phyloP scores from a whole-genome alignment of 148 eudicot genomes.

The Simmondsia chinensis region DNA sequence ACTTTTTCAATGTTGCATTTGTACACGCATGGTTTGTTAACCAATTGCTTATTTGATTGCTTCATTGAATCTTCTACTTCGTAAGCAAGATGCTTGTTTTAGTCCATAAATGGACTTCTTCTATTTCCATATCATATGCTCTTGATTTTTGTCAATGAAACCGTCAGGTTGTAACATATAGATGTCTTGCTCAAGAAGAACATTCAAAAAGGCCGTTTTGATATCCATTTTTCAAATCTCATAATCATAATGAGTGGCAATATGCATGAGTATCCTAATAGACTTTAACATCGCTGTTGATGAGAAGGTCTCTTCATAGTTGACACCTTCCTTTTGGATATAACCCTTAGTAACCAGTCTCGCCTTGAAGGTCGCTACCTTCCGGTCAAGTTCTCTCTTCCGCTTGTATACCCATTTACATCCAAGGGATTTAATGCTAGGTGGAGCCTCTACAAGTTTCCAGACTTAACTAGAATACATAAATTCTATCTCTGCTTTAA shows the following conservation, averaged over 20 bases:
- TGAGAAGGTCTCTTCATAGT: not conserved
- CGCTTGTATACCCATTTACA: constrained; percentile 1
- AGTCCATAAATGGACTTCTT: not conserved
- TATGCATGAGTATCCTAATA: not conserved
- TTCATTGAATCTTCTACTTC: not conserved
- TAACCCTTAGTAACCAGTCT: not conserved
- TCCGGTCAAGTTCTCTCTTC: not conserved
- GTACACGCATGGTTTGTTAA: not conserved
- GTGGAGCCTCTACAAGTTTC: not conserved
- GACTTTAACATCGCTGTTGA: not conserved
- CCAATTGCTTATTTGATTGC: not conserved
- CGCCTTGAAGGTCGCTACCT: not conserved
- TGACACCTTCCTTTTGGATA: not conserved
- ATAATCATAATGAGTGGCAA: not conserved
- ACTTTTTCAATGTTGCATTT: not conserved
- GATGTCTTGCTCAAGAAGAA: too few species aligned
- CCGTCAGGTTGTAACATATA: not conserved
- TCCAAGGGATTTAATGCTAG: not conserved
- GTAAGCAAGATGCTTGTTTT: not conserved
- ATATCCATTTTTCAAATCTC: not conserved
- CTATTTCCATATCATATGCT: not conserved
- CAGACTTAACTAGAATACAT: constrained; percentile 2
- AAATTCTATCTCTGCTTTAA: not conserved
- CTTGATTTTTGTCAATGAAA: not conserved
- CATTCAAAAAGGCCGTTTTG: not conserved